phyloP scores from a whole-genome alignment of 2,329 filamentous ascomycete species.

The Macroventuria anomochaeta region DNA sequence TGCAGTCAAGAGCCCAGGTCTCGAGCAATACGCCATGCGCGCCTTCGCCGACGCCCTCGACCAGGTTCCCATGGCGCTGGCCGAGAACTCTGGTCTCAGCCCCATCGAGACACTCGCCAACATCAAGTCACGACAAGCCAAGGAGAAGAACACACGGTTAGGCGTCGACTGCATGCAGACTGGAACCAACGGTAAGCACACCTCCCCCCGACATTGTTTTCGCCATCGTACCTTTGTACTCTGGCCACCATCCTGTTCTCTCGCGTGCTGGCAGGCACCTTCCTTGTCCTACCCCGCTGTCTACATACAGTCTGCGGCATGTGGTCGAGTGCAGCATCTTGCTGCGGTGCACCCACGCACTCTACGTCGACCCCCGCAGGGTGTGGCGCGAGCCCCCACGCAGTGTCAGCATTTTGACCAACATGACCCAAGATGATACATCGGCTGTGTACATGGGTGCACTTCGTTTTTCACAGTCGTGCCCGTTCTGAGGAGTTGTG shows the following conservation, averaged over 20 bases:
- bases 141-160: slow-evolving; percentile 77
- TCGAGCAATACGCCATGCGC: slow-evolving; percentile 99
- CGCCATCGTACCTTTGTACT: no score
- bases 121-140: slow-evolving; percentile 96
- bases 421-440: slow-evolving; percentile 4
- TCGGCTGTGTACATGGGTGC: slow-evolving; percentile 4
- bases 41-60: slow-evolving; percentile 96
- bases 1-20: slow-evolving; percentile 90
- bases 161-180: slow-evolving; percentile 98
- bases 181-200: slow-evolving; percentile 76
- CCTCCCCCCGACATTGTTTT: not conserved
- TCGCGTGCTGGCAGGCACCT: slow-evolving; percentile 1
- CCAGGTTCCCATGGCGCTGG: slow-evolving; percentile 90
- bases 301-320: not conserved
- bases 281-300: slow-evolving; percentile 2
- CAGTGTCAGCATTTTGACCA: slow-evolving; percentile 1
- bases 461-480: no score
- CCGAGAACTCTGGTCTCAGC: slow-evolving; percentile 95
- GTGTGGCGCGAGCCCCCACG: slow-evolving; percentile 4
- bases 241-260: not conserved
- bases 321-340: not conserved
- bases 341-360: not conserved
- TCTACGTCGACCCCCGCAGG: not conserved
- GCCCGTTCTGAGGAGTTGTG: slow-evolving; percentile 24
- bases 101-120: slow-evolving; percentile 94